Evolutionary conservation across 441 rosid species (phyloP), one percentile per base, ranked within the genome.

Genomic region (Eutrema salsugineum): DNA sequence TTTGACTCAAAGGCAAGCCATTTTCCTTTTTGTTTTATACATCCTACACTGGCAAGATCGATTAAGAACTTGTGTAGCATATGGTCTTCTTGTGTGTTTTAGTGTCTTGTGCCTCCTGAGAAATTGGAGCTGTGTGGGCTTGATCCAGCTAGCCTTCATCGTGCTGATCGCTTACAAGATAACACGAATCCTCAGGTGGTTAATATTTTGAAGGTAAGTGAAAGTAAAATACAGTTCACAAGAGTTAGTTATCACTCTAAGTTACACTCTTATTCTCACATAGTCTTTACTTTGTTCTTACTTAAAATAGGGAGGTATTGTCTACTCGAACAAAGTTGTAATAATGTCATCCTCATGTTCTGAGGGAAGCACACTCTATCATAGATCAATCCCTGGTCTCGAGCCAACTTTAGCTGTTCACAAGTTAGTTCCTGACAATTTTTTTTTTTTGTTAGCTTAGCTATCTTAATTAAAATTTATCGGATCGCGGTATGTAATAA

Each of bases 121-220:
- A 89, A 89, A 80, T 73, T 91, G 63, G 91, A 77, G 63, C 75
- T 89, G 51, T 89, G 95, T 76, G 97, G 97, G 70, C 90, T 91
- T 70, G 91, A 89, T 84, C 86, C 95, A 78, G 75, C 57, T 73
- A 77, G 79, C 69, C 93, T 91, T 77, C 83, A 89, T 50, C 91
- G 97, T 59, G 79, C 78, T 76, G 97, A 89, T 80, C 97, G 97
- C 75, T 79, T 91, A 69, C 93, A 91, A 79, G 97, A 91, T 79
- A 77, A 83, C 75, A 59, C 72, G 24, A 83, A 83, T 71, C 65
- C 83, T 38, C 80, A 83, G 55, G 79, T 85, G 36, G 83, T 83
- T 66, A 91, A 91, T 77, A 70, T 88, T 56, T 76, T 91, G 70
- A 91, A 91, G 95, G 97, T 87, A 77, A 47, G 8, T 42, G 16